Conservation (phyloP, 805 yeast species). For the Monosporozyma aquatica region DNA sequence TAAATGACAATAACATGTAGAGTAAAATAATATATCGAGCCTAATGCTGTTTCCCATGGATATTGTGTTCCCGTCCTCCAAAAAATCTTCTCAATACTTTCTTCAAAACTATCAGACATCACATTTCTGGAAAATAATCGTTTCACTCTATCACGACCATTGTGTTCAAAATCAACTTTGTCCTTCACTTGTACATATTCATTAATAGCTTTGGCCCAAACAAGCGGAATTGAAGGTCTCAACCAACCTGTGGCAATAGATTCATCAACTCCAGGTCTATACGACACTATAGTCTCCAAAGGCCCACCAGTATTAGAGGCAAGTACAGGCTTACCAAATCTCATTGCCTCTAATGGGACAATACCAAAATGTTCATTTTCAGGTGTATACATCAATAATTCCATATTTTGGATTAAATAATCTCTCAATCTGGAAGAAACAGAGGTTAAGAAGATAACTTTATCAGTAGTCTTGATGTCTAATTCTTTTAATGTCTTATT, state of each 20-base stretch:
- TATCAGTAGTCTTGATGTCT: conserved; percentile 29
- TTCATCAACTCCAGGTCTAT: conserved; percentile 23
- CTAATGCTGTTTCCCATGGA: conserved; percentile 27
- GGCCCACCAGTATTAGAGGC: conserved; percentile 94
- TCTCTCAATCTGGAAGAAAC: conserved; percentile 58
- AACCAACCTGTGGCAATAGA: conserved; percentile 55
- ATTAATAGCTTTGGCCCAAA: conserved; percentile 48
- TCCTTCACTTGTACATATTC: conserved; percentile 27
- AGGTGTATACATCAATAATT: conserved; percentile 77
- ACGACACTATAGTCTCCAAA: conserved; percentile 50
- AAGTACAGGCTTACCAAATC: conserved; percentile 68
- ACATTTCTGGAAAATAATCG: conserved; percentile 32
- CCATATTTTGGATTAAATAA: conserved; percentile 47
- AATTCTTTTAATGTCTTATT: conserved; percentile 8
- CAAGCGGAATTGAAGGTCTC: conserved; percentile 36
- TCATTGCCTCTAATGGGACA: conserved; percentile 94
- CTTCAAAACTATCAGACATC: conserved; percentile 33
- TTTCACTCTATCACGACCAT: conserved; percentile 28
- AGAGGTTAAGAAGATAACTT: conserved; percentile 73
- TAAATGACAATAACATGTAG: conserved; percentile 10
- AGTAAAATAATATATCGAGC: conserved; percentile 8
- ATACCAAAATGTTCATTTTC: conserved; percentile 92
- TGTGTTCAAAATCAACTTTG: conserved; percentile 14
- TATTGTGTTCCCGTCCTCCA: conserved; percentile 17
- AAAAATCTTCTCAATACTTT: conserved; percentile 26